Base-by-base conservation (phyloP, 1,284 basidiomycete species). In the Amylostereum chailletii region DNA sequence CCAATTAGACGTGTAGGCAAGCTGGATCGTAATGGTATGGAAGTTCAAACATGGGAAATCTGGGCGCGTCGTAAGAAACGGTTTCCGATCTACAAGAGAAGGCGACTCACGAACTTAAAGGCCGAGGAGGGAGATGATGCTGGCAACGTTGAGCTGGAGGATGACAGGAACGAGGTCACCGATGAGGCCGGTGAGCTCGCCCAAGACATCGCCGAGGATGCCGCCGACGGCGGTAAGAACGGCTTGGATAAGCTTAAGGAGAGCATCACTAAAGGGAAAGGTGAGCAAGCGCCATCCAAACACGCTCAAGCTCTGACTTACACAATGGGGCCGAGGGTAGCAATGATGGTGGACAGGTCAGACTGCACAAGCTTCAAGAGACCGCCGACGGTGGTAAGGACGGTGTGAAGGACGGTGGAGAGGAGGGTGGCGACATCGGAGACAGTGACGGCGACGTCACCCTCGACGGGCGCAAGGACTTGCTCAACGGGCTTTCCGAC, bases 141-240 rank as follows among this genome's bases (percentile, higher is more conserved):
- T 10, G 34, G 27, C 46, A 34, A 51, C 46, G 46, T 45, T 51
- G 26, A 51, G 46, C 45, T 37, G 38, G 34, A 51, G 32, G 50
- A 47, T 37, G 41, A 34, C 34, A 11, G 45, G 38, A 31, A 52
- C 19, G 34, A 43, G 7, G 19, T 30, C 33, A 4, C 31, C n/a
- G 34, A 55, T 19, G 26, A 46, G 26, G n/a, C 5, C 31, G 9
- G 42, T 2, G 38, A 55, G 11, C n/a, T 29, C 3, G 39, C 2
- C 8, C 8, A 48, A 27, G 6, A 53, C 32, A 5, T 38, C 47
- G n/a, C 5, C 43, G 39, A 48, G 47, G 4, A 43, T 34, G 10
- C 32, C 42, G 19, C 6, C 36, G n/a, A 47, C 47, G n/a, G 48
- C 9, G 11, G 39, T 7, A 36, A 45, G 3, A 32, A 53, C 32